A percentile compares a stretch with the other conserved stretches of the same genome.
Conservation (phyloP, 805 yeast genomes). For the Metschnikowia cubensis region DNA sequence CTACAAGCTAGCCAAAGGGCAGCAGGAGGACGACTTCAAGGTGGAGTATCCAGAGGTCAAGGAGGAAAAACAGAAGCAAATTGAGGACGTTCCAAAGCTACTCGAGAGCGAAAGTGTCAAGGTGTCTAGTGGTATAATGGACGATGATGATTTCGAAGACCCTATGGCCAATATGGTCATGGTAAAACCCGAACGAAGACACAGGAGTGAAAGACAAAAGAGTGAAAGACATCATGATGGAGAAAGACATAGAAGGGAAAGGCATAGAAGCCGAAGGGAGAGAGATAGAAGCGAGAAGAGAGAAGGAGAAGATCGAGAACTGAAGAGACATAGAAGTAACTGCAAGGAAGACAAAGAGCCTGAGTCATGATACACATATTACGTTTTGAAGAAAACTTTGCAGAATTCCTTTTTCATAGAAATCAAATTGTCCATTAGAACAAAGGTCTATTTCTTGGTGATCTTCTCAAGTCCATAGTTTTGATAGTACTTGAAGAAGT, state of each 20-base stretch:
- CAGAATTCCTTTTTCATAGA: too few species aligned
- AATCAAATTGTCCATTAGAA: too few species aligned
- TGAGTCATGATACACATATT: neutral
- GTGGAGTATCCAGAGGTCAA: conserved; percentile 25
- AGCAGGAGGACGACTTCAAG: conserved; percentile 42
- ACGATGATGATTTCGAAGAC: conserved; percentile 31
- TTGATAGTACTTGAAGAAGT: conserved; percentile 22
- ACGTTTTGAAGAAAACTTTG: too few species aligned
- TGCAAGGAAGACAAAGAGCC: neutral
- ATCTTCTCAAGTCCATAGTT: conserved; percentile 5
- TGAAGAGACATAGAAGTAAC: conserved; percentile 3
- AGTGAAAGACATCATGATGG: neutral
- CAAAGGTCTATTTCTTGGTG: neutral
- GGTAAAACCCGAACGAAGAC: neutral
- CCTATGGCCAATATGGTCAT: conserved; percentile 36
- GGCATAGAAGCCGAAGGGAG: neutral
- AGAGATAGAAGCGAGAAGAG: conserved; percentile 3
- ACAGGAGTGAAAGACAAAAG: neutral
- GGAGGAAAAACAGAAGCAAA: neutral
- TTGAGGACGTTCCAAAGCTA: conserved; percentile 6
- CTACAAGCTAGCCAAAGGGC: conserved; percentile 52
- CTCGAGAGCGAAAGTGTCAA: neutral
- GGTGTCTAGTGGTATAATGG: neutral
- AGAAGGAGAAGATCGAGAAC: neutral
- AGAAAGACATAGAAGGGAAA: neutral